Evolutionary conservation across 257 asterid genomes (phyloP).

Genomic region (Mitragyna speciosa): DNA sequence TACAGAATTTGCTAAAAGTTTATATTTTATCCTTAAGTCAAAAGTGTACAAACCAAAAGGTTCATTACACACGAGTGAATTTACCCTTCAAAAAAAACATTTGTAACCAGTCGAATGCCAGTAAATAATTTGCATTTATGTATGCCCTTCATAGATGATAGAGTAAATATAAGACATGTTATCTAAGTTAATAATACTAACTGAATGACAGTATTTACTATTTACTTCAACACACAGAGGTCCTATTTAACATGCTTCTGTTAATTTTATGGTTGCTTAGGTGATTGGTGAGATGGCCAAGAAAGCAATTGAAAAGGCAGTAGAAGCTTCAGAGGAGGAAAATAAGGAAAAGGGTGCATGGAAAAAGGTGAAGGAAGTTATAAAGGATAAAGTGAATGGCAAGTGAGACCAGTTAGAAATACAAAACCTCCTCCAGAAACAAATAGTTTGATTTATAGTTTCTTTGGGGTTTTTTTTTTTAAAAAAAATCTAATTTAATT

Average conservation of each 20-base stretch:
- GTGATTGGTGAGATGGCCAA: conserved; percentile 49
- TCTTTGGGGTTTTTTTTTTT: background rate
- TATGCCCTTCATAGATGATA: background rate
- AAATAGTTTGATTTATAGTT: background rate
- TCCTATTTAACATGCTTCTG: background rate
- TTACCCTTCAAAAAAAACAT: too few species aligned
- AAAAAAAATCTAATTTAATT: background rate
- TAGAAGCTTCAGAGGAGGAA: conserved; percentile 34
- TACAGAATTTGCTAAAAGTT: too few species aligned
- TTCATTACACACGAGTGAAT: too few species aligned
- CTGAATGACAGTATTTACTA: background rate
- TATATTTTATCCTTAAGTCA: too few species aligned
- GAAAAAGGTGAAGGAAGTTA: conserved; percentile 55
- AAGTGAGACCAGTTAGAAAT: background rate
- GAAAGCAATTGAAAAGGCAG: conserved; percentile 54
- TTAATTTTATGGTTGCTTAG: conserved; percentile 21
- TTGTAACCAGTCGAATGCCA: too few species aligned
- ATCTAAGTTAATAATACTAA: background rate
- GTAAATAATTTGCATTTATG: too few species aligned
- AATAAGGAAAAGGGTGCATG: conserved; percentile 39
- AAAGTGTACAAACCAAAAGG: too few species aligned
- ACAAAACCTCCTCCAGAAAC: background rate
- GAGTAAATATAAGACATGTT: background rate
- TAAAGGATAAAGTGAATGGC: conserved; percentile 5
- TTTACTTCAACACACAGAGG: background rate